These are phyloP conservation scores for Epichloe sylvatica DNA, from an alignment of 2,329 filamentous ascomycete species.

Conservation along the genomic window DNA sequence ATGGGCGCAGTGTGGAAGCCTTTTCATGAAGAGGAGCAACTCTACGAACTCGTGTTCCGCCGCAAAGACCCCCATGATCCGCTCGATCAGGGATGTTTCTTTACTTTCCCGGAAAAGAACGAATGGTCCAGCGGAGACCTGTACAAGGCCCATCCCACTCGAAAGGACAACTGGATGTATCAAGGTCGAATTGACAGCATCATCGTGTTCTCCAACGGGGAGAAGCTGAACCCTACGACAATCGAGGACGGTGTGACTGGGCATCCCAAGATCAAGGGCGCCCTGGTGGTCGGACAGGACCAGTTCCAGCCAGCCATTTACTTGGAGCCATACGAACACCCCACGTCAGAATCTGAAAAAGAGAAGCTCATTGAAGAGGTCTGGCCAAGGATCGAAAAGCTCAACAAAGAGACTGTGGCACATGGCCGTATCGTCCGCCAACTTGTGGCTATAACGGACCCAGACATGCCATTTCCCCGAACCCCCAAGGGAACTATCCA, in stretches of 20 bases:
- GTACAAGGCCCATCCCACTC: constrained; percentile 21
- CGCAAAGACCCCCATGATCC: constrained; percentile 23
- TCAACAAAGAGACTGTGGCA: constrained; percentile 29
- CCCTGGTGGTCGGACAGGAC: constrained; percentile 28
- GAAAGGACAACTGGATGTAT: constrained; percentile 20
- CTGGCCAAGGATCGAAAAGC: constrained; percentile 29
- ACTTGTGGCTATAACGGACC: constrained; percentile 24
- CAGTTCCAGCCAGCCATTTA: constrained; percentile 33
- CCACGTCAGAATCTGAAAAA: constrained; percentile 11
- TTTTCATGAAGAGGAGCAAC: constrained; percentile 1
- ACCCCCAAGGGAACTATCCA: constrained; percentile 34
- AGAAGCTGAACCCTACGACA: constrained; percentile 27
- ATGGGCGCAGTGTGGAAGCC: constrained; percentile 28
- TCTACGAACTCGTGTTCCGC: constrained; percentile 22
- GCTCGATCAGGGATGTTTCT: constrained; percentile 21
- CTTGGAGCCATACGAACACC: constrained; percentile 26
- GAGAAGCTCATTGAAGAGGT: constrained; percentile 25
- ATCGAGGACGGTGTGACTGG: constrained; percentile 20
- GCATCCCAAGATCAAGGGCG: constrained; percentile 16
- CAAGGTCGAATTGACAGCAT: constrained; percentile 25
- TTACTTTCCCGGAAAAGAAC: constrained; percentile 20
- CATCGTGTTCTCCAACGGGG: constrained; percentile 27
- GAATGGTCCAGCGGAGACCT: constrained; percentile 25
- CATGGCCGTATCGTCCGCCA: constrained; percentile 31
- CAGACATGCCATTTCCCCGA: constrained; percentile 28